Base-by-base conservation (phyloP, 1,139 yeast genomes). In the Sugiyamaella japonica region DNA sequence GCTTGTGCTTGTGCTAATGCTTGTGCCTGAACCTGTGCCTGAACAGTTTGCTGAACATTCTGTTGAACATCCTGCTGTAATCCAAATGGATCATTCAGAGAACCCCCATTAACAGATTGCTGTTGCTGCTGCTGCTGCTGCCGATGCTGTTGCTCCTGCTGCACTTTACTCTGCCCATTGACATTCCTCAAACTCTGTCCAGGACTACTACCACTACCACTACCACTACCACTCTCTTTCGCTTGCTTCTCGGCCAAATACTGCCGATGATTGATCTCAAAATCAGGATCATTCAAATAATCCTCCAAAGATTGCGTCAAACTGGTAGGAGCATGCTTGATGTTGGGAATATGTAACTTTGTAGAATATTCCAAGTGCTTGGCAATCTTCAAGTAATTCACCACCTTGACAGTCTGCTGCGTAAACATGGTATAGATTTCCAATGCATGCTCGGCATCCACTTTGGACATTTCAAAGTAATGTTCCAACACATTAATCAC, bases 301-400 rank as follows among this genome's bases (percentile, higher is more conserved):
- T 91, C 97, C 67, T 89, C 95, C 55, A 93, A 78, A 12, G 95
- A 86, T 41, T 85, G 79, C 7, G 96, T 87, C 63, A 93, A 78
- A 28, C 96, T 95, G 1, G 97, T 91, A 12, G 98, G 98, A 0
- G 98, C 97, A 71, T 93, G 99, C 69, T 89, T 89, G 58, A 93
- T 91, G 12, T 96, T 91, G 28, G 99, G 99, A 31, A 93, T 96
- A 66, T 87, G 90, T 58, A 93, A 76, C 64, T 90, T 90, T 0
- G 98, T 89, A 2, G 93, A 83, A 66, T 84, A 82, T 69, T 89
- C 96, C 63, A 89, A 76, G 68, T 86, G 91, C 67, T 93, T 91
- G 5, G 98, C 99, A 16, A 87, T 85, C 63, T 95, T 82, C 65
- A 93, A 77, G 69, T 86, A 93, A 63, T 85, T 86, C 44, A 93